Conservation (phyloP, 1,284 basidiomycete genomes). For the Phenoliferia sp. region DNA sequence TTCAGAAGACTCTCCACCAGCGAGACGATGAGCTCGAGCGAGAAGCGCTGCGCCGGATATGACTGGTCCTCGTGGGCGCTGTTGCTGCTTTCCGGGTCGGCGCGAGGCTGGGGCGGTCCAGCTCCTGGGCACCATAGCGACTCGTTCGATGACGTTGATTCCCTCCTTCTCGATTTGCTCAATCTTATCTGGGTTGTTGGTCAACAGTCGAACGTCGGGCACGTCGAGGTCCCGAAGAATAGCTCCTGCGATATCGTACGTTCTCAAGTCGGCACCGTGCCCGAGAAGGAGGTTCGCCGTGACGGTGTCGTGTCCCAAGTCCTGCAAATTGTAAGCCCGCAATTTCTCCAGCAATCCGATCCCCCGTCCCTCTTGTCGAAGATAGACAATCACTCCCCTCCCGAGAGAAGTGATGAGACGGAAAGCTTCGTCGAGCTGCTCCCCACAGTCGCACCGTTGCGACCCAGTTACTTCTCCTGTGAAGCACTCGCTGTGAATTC, state of each 20-base stretch:
- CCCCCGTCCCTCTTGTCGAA: constrained; percentile 97
- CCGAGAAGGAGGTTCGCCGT: constrained; percentile 94
- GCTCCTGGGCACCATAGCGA: constrained; percentile 89
- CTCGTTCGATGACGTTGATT: constrained; percentile 72
- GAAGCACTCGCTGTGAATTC: constrained; percentile 98
- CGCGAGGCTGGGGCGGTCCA: constrained; percentile 52
- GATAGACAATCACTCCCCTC: constrained; percentile 91
- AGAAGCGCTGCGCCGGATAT: background rate
- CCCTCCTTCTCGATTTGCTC: constrained; percentile 79
- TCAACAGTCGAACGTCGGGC: constrained; percentile 73
- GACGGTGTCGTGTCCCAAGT: constrained; percentile 97
- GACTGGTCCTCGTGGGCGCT: background rate
- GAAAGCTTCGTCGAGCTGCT: constrained; percentile 95
- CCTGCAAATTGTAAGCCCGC: constrained; percentile 95
- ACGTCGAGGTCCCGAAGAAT: constrained; percentile 85
- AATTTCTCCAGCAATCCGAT: constrained; percentile 96
- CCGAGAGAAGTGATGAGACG: constrained; percentile 77
- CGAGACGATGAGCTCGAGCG: background rate
- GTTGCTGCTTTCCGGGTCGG: background rate
- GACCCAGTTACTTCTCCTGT: constrained; percentile 98
- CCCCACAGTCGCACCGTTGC: constrained; percentile 98
- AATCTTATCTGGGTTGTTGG: constrained; percentile 98
- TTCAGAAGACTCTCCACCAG: background rate
- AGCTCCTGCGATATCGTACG: constrained; percentile 84
- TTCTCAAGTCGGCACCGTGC: constrained; percentile 87